Percentiles rank a stretch among this genome's conserved stretches.
phyloP scores from a whole-genome alignment of 495 filamentous ascomycete genomes.

The Hypomontagnella monticulosa region DNA sequence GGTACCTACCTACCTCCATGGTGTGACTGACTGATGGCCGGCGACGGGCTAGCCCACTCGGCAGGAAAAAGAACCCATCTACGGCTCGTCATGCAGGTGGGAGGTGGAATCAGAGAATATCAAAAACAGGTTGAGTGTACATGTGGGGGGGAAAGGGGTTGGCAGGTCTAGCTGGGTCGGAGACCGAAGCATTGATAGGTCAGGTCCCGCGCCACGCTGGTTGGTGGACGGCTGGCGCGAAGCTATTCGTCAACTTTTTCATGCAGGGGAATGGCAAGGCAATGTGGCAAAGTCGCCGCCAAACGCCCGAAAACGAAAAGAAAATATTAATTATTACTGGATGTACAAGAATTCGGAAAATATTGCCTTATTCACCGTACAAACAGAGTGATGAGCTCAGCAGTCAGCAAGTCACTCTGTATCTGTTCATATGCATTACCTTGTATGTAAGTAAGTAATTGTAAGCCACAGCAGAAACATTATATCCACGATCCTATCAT shows the following conservation, averaged over 20 bases:
- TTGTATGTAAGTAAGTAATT: no score
- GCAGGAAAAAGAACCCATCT: constrained; percentile 15
- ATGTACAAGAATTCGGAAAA: no score
- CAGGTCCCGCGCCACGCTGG: constrained; percentile 16
- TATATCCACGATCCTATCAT: background rate
- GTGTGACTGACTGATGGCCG: constrained; percentile 7
- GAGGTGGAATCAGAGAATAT: constrained; percentile 4
- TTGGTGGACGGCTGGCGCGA: constrained; percentile 32
- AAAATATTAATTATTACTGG: background rate
- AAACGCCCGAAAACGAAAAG: constrained; percentile 4
- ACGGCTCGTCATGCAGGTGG: constrained; percentile 14
- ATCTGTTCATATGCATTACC: no score
- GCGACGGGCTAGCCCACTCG: constrained; percentile 7
- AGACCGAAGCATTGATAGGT: constrained; percentile 30
- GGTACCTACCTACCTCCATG: constrained; percentile 5
- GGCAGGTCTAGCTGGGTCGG: constrained; percentile 19
- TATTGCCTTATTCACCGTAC: no score
- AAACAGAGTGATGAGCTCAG: no score
- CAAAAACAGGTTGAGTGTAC: constrained; percentile 12
- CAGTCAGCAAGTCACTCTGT: no score
- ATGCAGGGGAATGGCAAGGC: constrained; percentile 38
- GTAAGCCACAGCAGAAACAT: no score
- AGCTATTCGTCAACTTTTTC: constrained; percentile 30
- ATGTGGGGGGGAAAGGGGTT: constrained; percentile 27
- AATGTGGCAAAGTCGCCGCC: constrained; percentile 10